Evolutionary conservation across 2,329 filamentous ascomycete genomes (phyloP), one percentile per base, ranked within the genome.

Genomic region (Stachybotrys chartarum): DNA sequence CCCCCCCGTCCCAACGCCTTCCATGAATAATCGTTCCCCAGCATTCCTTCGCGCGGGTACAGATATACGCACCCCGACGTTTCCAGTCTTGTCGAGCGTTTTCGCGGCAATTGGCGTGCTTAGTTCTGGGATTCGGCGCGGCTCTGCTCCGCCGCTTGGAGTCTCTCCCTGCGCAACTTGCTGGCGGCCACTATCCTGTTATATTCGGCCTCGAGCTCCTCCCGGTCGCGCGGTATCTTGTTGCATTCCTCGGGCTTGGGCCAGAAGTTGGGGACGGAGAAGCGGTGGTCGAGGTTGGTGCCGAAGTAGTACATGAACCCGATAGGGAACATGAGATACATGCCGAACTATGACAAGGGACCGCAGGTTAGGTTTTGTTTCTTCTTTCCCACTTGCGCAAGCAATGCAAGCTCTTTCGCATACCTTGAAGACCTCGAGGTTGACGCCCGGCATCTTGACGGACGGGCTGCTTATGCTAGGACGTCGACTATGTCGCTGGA

Each of bases 301-400:
- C 94, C 94, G 73, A 97, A 99, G 79, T 99, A 99, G 81, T 95
- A 97, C 94, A 99, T 99, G 79, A 94, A 92, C 65, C 90, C 91
- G 67, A 99, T 97, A 17, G 94, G 94, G 75, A 99, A 99, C 82
- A 97, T 87, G 77, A 99, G 87, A 78, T 99, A 99, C 82, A 95
- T 90, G 77, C 93, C 92, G 73, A 99, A 99, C 93, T 97, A 59
- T 55, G 48, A 44, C 24, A 50, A 24, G 44, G 35, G 10, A 14
- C 35, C 10, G 35, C 35, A 6, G 14, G 35, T 42, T 14, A 42
- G 35, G 2, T 42, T 42, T 42, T 14, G 3, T 10, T 42, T 10
- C 5, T 3, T 14, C 10, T 42, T 10, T 42, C 10, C 10, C 35
- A 53, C 18, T 31, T 31, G 17, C 54, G 45, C 6, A 18, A 50